Conservation (phyloP, 2,329 filamentous ascomycete species). For the Venturia oleaginea region DNA sequence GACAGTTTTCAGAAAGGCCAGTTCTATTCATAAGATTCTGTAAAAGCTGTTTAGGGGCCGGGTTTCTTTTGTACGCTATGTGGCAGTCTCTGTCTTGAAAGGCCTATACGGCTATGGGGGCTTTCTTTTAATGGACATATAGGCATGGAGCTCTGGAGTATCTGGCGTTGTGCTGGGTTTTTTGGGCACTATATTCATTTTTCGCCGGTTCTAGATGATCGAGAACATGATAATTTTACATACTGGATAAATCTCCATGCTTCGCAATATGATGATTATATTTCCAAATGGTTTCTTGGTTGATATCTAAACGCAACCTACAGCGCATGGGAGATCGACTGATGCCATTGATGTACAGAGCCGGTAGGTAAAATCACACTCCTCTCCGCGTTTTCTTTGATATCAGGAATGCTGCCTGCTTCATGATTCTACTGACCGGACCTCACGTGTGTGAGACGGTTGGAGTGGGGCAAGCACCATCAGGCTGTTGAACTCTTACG, state of each 20-base stretch:
- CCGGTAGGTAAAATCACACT: too few species aligned
- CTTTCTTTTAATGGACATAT: not conserved
- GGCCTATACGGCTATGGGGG: not conserved
- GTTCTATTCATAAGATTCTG: conserved; percentile 39
- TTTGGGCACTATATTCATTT: not conserved
- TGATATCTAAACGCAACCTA: too few species aligned
- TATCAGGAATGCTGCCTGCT: not conserved
- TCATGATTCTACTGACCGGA: not conserved
- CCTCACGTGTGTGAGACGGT: not conserved
- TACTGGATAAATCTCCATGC: not conserved
- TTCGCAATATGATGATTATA: not conserved
- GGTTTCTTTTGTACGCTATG: not conserved
- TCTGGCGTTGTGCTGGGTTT: not conserved
- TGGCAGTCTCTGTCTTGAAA: not conserved
- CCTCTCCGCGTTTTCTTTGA: not conserved
- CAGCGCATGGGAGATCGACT: too few species aligned
- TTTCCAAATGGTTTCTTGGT: too few species aligned
- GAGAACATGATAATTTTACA: not conserved
- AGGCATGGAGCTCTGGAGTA: conserved; percentile 3
- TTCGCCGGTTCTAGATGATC: not conserved
- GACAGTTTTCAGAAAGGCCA: conserved; percentile 65
- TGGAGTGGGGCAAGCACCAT: not conserved
- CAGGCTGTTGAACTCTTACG: not conserved
- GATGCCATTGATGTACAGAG: too few species aligned
- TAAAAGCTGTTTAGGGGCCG: not conserved